Percentiles rank a stretch among this genome's conserved stretches.
Evolutionary conservation across 805 yeast genomes (phyloP).

Genomic region (Cyberlindnera saturnus): DNA sequence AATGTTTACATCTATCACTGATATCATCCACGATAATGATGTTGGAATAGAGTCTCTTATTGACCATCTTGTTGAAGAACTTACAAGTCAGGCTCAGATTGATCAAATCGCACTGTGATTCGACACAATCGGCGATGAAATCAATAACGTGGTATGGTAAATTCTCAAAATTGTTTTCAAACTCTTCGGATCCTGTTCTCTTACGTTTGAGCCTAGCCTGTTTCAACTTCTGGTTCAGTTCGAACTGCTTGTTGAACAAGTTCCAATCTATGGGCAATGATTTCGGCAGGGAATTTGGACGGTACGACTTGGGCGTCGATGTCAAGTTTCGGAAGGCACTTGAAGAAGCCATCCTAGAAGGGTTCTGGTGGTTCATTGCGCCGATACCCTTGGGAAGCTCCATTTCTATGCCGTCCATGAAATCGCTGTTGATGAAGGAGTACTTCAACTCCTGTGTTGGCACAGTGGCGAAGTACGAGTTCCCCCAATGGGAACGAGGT

Average conservation of each 20-base stretch:
- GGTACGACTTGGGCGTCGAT: slow-evolving; percentile 20
- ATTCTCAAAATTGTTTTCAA: slow-evolving; percentile 22
- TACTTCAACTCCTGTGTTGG: slow-evolving; percentile 10
- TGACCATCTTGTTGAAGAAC: slow-evolving; percentile 23
- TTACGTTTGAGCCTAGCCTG: slow-evolving; percentile 6
- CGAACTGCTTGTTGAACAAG: slow-evolving; percentile 23
- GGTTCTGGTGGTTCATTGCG: not conserved
- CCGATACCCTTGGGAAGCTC: not conserved
- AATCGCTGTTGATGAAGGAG: slow-evolving; percentile 21
- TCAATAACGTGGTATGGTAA: slow-evolving; percentile 24
- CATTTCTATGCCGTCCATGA: slow-evolving; percentile 14
- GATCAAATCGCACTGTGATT: slow-evolving; percentile 23
- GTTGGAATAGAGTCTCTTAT: slow-evolving; percentile 19
- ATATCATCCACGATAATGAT: slow-evolving; percentile 22
- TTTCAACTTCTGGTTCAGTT: slow-evolving; percentile 16
- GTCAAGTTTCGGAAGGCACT: slow-evolving; percentile 21
- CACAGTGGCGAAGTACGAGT: not conserved
- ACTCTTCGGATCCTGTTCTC: slow-evolving; percentile 1
- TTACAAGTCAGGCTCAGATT: slow-evolving; percentile 20
- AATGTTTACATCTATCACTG: slow-evolving; percentile 15
- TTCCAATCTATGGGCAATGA: slow-evolving; percentile 25
- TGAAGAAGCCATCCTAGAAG: not conserved
- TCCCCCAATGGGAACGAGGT: not conserved
- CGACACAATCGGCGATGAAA: slow-evolving; percentile 23
- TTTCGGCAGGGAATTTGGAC: slow-evolving; percentile 22